phyloP scores from a whole-genome alignment of 306 rosid species.

The Astragalus membranaceus region DNA sequence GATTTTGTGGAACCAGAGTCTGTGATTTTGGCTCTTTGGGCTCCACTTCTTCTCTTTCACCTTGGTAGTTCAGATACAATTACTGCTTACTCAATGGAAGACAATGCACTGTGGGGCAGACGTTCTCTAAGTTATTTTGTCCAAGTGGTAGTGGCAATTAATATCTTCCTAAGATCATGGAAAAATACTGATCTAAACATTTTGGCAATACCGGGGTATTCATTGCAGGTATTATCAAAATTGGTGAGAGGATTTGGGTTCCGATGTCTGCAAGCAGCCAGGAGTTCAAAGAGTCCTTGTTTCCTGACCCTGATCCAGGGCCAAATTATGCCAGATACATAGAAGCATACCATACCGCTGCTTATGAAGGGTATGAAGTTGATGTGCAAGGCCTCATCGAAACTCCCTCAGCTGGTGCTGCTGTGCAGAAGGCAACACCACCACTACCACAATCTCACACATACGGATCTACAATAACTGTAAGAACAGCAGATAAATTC shows the following conservation, averaged over 20 bases:
- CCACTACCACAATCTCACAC: background rate
- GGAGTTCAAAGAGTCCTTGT: constrained; percentile 28
- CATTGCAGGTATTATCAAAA: constrained; percentile 18
- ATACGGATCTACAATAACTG: background rate
- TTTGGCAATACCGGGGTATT: constrained; percentile 25
- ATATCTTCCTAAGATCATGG: constrained; percentile 16
- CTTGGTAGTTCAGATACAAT: constrained; percentile 40
- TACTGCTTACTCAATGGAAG: constrained; percentile 38
- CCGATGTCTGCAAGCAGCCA: constrained; percentile 31
- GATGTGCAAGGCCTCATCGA: background rate
- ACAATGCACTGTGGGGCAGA: constrained; percentile 32
- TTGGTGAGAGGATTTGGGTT: constrained; percentile 32
- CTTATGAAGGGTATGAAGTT: constrained; percentile 20
- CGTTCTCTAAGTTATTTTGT: background rate
- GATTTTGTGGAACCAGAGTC: background rate
- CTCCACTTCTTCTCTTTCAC: constrained; percentile 39
- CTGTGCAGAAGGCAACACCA: background rate
- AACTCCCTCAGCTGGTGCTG: background rate
- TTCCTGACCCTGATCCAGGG: constrained; percentile 28
- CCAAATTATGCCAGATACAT: constrained; percentile 28
- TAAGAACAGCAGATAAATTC: constrained; percentile 14
- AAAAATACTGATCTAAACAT: background rate
- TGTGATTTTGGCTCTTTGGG: constrained; percentile 23
- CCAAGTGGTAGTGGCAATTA: constrained; percentile 14
- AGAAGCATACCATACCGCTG: constrained; percentile 16